phyloP scores from a whole-genome alignment of 768 basidiomycete genomes.

The Hygrophorus russula region DNA sequence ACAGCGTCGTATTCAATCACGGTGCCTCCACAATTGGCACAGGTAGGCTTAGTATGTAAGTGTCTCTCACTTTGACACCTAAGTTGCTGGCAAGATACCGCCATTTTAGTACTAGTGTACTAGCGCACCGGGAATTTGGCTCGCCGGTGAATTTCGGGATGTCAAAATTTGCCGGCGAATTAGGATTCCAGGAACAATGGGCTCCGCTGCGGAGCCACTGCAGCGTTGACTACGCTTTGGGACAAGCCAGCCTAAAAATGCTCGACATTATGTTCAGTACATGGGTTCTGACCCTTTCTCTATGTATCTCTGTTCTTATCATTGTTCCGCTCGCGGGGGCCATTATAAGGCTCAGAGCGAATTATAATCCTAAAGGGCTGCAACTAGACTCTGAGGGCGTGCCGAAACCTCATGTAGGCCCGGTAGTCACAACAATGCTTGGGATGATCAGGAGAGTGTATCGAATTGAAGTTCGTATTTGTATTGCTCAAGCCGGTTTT shows the following conservation, averaged over 20 bases:
- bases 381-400: slow-evolving; percentile 69
- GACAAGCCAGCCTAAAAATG: slow-evolving; percentile 17
- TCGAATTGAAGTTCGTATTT: slow-evolving; percentile 48
- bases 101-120: too few species aligned
- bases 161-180: too few species aligned
- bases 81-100: too few species aligned
- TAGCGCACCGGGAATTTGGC: too few species aligned
- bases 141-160: too few species aligned
- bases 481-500: neutral
- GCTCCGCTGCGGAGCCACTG: too few species aligned
- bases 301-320: slow-evolving; percentile 40
- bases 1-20: slow-evolving; percentile 80
- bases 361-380: slow-evolving; percentile 74
- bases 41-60: too few species aligned
- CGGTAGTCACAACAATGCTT: slow-evolving; percentile 66
- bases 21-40: slow-evolving; percentile 70
- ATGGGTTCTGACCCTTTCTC: slow-evolving; percentile 28
- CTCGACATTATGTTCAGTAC: too few species aligned
- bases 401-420: slow-evolving; percentile 62
- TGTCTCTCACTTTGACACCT: too few species aligned
- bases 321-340: slow-evolving; percentile 55
- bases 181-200: too few species aligned
- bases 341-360: slow-evolving; percentile 68
- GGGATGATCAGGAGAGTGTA: slow-evolving; percentile 64
- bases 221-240: too few species aligned